Base-by-base conservation (phyloP, 176 grass and related monocot genomes). In the Themeda triandra region DNA sequence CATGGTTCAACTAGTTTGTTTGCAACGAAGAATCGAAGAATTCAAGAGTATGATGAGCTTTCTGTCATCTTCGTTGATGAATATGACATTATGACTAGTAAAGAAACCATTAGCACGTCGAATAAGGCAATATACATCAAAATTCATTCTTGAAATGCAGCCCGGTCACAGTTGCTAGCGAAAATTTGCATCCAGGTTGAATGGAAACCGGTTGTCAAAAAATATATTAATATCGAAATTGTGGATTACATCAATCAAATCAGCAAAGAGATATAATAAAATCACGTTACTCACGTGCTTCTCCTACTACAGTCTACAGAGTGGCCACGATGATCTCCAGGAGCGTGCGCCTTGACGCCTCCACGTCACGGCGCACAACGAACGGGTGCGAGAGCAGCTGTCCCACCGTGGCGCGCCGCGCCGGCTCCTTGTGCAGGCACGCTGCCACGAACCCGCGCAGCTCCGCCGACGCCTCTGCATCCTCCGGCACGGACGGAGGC, bases 11-110 rank as follows among this genome's bases (percentile, higher is more conserved):
- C 25, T 41, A 27, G 1, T 32, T 58, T 82, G 11, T 69, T 71
- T 69, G 32, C 31, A 71, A 53, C 79, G 65, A 48, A 83, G 74
- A 54, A 25, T 66, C 80, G 0, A 79, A 17, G 39, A 66, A 83
- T 63, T 82, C 54, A n/a, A 83, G 39, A 23, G n/a, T 79, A 83
- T 53, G 56, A 56, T 40, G 66, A 73, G 31, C 66, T 88, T 28
- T 56, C 40, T 18, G 31, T 56, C n/a, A 36, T 88, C 6, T 79
- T 72, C 28, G 14, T 41, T 27, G n/a, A 79, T 79, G 27, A 32
- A 74, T 31, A 41, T 41, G 39, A 44, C 6, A 32, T 51, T 31
- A 41, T 41, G 39, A 44, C 6, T 6, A 8, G 6, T 44, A 10
- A 44, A 12, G 1, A 41, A 11, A 35, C 33, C 33, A 35, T 35